These are phyloP conservation scores for Mycena olivaceomarginata DNA, from an alignment of 768 basidiomycete genomes.

Conservation along the genomic window DNA sequence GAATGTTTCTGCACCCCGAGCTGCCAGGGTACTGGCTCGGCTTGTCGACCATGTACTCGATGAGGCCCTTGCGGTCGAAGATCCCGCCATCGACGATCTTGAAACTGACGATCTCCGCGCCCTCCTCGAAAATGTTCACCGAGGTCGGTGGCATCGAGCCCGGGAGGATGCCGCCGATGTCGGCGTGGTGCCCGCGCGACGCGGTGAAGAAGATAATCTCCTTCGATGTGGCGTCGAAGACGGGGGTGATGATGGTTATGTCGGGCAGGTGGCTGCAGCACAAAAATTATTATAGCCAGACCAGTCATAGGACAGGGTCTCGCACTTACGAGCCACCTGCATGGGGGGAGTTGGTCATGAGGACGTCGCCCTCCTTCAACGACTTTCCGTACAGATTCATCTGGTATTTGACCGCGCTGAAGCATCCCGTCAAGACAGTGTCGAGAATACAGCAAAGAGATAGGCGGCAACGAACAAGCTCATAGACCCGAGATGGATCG, in stretches of 20 bases:
- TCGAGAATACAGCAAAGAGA: neutral
- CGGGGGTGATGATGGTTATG: conserved; percentile 95
- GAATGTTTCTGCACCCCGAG: conserved; percentile 90
- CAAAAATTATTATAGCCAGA: neutral
- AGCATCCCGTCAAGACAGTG: conserved; percentile 6
- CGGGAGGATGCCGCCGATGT: conserved; percentile 94
- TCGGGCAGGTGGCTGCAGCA: conserved; percentile 79
- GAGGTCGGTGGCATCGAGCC: conserved; percentile 98
- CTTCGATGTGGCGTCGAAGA: conserved; percentile 79
- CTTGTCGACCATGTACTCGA: conserved; percentile 88
- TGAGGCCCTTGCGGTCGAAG: conserved; percentile 85
- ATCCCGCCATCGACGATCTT: conserved; percentile 91
- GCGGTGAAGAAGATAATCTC: conserved; percentile 96
- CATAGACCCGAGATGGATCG: conserved; percentile 92
- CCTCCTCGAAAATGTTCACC: conserved; percentile 94
- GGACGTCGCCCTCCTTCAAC: conserved; percentile 92
- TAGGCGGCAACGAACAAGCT: conserved; percentile 76
- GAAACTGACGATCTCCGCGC: conserved; percentile 93
- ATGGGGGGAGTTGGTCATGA: conserved; percentile 94
- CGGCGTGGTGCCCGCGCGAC: conserved; percentile 95
- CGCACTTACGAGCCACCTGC: conserved; percentile 89
- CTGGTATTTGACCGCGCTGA: conserved; percentile 90
- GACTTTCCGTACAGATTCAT: conserved; percentile 84
- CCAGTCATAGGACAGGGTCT: conserved; percentile 15
- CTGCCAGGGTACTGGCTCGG: conserved; percentile 90